Percentiles rank a stretch among this genome's conserved stretches.
These are phyloP conservation scores for Phytophthora pluvialis DNA, from an alignment of 352 stramenopile genomes.

Conservation along the genomic window DNA sequence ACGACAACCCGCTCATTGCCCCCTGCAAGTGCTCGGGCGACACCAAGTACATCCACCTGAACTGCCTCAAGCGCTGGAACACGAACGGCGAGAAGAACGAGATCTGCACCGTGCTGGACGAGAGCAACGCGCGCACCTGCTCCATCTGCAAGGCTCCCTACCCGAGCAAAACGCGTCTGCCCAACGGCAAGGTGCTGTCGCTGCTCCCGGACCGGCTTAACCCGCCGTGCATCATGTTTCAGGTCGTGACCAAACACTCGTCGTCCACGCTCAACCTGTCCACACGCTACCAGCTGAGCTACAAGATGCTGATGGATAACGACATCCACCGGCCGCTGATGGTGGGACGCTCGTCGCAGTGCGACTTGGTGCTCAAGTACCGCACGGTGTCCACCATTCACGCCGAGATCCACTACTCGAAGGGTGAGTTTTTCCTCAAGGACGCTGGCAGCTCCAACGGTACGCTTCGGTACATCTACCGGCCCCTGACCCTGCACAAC, in stretches of 20 bases:
- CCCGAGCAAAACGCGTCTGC: conserved; percentile 78
- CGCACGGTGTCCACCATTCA: conserved; percentile 95
- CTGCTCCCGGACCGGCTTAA: conserved; percentile 76
- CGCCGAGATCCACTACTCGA: conserved; percentile 93
- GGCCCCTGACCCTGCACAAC: conserved; percentile 91
- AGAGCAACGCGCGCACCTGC: conserved; percentile 85
- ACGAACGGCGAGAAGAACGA: conserved; percentile 91
- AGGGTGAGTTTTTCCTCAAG: conserved; percentile 95
- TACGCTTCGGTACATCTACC: conserved; percentile 94
- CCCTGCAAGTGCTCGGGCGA: conserved; percentile 96
- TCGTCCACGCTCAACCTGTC: conserved; percentile 86
- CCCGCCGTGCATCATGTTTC: conserved; percentile 87
- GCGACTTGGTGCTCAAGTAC: conserved; percentile 96
- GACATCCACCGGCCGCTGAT: conserved; percentile 92
- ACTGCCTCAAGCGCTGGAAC: conserved; percentile 96
- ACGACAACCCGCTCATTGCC: conserved; percentile 93
- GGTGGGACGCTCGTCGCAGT: conserved; percentile 93
- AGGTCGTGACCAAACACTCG: conserved; percentile 89
- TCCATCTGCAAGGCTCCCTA: conserved; percentile 90
- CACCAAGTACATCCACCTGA: conserved; percentile 96
- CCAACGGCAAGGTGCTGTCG: conserved; percentile 76
- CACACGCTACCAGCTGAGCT: conserved; percentile 87
- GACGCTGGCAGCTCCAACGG: conserved; percentile 95
- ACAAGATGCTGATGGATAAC: conserved; percentile 94
- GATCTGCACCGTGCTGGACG: conserved; percentile 86